Evolutionary conservation across 1,139 yeast species (phyloP).

Genomic region (Hemisphaericaspora subhashii): DNA sequence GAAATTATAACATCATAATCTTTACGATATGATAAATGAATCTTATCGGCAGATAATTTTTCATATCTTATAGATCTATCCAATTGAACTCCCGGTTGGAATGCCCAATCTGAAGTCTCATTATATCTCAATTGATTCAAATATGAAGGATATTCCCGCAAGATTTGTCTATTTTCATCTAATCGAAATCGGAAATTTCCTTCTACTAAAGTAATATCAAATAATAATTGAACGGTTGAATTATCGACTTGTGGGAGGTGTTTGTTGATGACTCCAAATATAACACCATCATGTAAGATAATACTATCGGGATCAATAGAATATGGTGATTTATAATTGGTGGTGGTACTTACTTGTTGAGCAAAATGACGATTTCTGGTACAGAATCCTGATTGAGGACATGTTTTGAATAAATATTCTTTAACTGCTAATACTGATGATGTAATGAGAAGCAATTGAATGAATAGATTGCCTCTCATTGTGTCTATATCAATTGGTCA

Average conservation of each 20-base stretch:
- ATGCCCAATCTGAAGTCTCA: slow-evolving; percentile 61
- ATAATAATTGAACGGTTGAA: slow-evolving; percentile 46
- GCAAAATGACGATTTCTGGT: slow-evolving; percentile 77
- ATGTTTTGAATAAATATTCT: slow-evolving; percentile 71
- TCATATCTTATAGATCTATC: neutral
- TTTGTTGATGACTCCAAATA: slow-evolving; percentile 49
- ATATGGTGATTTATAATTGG: slow-evolving; percentile 49
- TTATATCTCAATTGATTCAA: slow-evolving; percentile 51
- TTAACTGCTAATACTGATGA: slow-evolving; percentile 50
- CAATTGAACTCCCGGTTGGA: slow-evolving; percentile 6
- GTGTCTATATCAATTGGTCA: neutral
- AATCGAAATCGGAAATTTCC: slow-evolving; percentile 31
- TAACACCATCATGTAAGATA: slow-evolving; percentile 16
- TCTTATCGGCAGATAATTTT: slow-evolving; percentile 19
- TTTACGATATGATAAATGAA: slow-evolving; percentile 43
- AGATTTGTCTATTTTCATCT: slow-evolving; percentile 48
- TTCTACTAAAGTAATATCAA: slow-evolving; percentile 54
- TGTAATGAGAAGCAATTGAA: slow-evolving; percentile 6
- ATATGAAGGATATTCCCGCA: slow-evolving; percentile 19
- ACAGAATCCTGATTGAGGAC: slow-evolving; percentile 86
- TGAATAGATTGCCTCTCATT: slow-evolving; percentile 4
- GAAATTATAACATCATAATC: slow-evolving; percentile 41
- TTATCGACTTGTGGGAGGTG: slow-evolving; percentile 21
- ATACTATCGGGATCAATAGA: slow-evolving; percentile 41
- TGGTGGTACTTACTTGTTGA: slow-evolving; percentile 22